Evolutionary conservation across 768 basidiomycete species (phyloP), one percentile per base, ranked within the genome.

Genomic region (Melanogaster broomeanus): DNA sequence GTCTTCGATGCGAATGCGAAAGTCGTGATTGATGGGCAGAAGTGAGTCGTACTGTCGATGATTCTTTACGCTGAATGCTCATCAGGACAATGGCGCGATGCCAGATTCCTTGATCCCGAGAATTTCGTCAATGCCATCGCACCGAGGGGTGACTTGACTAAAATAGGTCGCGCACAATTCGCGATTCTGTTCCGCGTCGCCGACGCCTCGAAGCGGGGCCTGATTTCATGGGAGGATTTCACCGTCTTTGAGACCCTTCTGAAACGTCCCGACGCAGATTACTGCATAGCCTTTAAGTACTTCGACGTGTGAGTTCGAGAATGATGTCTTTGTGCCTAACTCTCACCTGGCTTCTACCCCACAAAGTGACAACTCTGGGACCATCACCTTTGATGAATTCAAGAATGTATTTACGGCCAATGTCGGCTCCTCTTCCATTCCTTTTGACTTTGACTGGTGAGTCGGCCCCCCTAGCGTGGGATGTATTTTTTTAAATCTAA

Each of bases 81-180:
- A 61, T 35, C 44, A 19, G 19, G 28, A 11, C 16, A 45, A 48
- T 51, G 44, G 25, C 10, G 11, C 25, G 49, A 67, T 34, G 53
- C 25, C 59, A 98, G 95, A 71, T 96, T 83, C 67, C 78, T 99
- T 42, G 89, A 93, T 72, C 75, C 79, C 31, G 87, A 93, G 27
- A 85, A 85, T 62, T 99, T 99, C 71, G 88, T 98, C 60, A 91
- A 92, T 67, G 95, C 97, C 46, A 95, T 98, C 68, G 93, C 90
- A 28, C 94, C 96, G 2, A 80, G 81, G 42, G 84, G 81, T 30
- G 93, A 96, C 75, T 78, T 93, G 60, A 79, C 83, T 49, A 90
- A 88, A 70, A 95, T 98, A 60, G 85, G 85, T 31, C 86, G 90
- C 19, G 82, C 87, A 8, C 94, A 97, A 65, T 98, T 92, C 65